Evolutionary conservation across 768 basidiomycete species (phyloP).

Genomic region (Rhodotorula diobovata): DNA sequence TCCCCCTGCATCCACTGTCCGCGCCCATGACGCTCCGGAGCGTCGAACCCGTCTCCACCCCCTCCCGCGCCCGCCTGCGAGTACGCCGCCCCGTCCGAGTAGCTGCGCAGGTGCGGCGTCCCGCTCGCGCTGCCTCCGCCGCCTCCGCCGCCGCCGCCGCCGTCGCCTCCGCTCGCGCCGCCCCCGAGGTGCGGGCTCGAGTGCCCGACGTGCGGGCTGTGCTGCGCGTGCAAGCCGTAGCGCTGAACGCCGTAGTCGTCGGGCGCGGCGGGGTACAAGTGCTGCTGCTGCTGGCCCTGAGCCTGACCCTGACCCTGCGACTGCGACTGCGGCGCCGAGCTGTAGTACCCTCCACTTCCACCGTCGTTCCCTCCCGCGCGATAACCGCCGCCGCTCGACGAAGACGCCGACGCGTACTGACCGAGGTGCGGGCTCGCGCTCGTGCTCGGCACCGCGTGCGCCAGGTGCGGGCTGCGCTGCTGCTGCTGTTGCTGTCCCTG

Average conservation of each 20-base stretch:
- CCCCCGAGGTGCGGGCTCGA: no score
- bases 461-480: conserved; percentile 2
- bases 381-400: background rate
- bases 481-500: background rate
- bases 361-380: no score
- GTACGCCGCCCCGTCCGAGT: conserved; percentile 6
- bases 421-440: background rate
- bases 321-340: background rate
- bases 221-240: no score
- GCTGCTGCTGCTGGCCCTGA: background rate
- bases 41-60: background rate
- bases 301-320: no score
- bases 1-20: no score
- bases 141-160: background rate
- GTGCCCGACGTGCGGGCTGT: no score
- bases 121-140: no score
- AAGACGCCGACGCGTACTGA: background rate
- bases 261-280: background rate
- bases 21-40: no score
- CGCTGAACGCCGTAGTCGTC: no score
- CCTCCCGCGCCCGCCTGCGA: background rate
- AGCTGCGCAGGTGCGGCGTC: conserved; percentile 1
- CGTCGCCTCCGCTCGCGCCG: background rate
- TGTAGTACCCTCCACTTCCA: no score
- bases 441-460: background rate